Evolutionary conservation across 345 rosid genomes (phyloP).

Genomic region (Arabidopsis arenosa): DNA sequence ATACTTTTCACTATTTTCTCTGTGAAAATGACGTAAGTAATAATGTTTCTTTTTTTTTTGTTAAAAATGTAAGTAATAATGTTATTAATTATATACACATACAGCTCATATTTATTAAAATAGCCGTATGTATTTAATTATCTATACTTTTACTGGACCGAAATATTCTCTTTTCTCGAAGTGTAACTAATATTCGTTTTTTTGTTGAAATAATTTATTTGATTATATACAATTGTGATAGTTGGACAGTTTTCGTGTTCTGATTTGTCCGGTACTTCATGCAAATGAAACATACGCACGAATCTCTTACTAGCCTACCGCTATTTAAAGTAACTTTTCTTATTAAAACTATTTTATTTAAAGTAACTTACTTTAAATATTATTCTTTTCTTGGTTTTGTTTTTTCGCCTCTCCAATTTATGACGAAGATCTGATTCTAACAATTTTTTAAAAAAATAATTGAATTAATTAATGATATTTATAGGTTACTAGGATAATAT

Average conservation of each 20-base stretch:
- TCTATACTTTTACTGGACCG: conserved; percentile 13
- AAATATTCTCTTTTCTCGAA: conserved; percentile 16
- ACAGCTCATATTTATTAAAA: neutral
- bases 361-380: conserved; percentile 24
- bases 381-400: conserved; percentile 22
- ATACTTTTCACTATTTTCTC: neutral
- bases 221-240: neutral
- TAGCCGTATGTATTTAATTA: neutral
- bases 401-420: conserved; percentile 27
- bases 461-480: neutral
- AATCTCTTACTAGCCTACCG: conserved; percentile 35
- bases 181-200: neutral
- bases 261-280: conserved; percentile 37
- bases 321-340: conserved; percentile 24
- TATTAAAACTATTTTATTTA: neutral
- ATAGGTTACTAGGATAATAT: conserved; percentile 20
- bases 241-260: conserved; percentile 24
- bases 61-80: conserved; percentile 9
- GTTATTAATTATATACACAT: neutral
- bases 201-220: neutral
- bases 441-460: neutral
- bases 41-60: neutral
- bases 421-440: conserved; percentile 40
- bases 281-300: conserved; percentile 37
- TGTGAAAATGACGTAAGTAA: conserved; percentile 34